Base-by-base conservation (phyloP, 1,139 yeast genomes). In the Magnusiomyces fungicola region DNA sequence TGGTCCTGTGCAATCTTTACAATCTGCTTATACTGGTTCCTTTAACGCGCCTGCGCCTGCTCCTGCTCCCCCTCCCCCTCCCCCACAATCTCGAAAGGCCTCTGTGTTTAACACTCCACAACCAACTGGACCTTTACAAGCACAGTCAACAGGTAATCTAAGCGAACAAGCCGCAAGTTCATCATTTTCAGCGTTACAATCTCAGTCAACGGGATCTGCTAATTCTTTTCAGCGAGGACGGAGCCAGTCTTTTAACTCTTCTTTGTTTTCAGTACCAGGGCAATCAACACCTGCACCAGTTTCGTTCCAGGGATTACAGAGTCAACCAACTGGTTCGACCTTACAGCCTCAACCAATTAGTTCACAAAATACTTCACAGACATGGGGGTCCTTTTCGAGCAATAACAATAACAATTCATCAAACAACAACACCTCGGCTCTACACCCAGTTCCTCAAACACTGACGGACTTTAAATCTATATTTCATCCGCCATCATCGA, bases 111-210 rank as follows among this genome's bases (percentile, higher is more conserved):
- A 40, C 1, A 43, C 50, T 7, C 52, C 52, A 12, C 52, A 50
- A 29, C 42, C 47, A 16, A 42, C 50, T 5, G 50, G 52, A 12
- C 42, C 43, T 16, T 44, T 47, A 9, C 45, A 47, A 29, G 2
- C 47, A 7, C 48, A 45, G 21, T 23, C 32, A 9, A 38, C 47
- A 10, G 23, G 23, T 18, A 21, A 16, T 9, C 38, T 22, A n/a
- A 18, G 18, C 18, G 25, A 6, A 18, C 41, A 24, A 12, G 27
- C 37, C 5, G 19, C 29, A 7, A 34, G 45, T 10, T 24, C 19
- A 3, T 40, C 48, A 14, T 32, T 43, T n/a, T 40, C 48, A 4
- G 21, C 14, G 16, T n/a, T 34, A 3, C 38, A 34, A 34, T 21
- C 38, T 18, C 38, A 34, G 19, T 34, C 38, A 9, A 34, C 38